These are phyloP conservation scores for Trichoderma gamsii DNA, from an alignment of 495 filamentous ascomycete species.

Conservation along the genomic window DNA sequence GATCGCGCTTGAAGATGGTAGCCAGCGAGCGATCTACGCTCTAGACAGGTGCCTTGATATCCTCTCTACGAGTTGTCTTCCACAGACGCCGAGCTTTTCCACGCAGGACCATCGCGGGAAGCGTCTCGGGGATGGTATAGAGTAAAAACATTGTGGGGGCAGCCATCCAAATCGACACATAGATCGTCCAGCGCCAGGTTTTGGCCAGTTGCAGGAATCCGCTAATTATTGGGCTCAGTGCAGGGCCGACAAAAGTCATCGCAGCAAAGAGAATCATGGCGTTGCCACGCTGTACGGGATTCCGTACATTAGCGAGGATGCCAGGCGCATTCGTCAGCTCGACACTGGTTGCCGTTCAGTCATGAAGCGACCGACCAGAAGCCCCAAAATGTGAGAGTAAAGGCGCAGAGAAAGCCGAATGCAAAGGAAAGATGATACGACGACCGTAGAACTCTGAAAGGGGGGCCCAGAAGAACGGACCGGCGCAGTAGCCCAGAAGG, in stretches of 20 bases:
- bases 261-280: slow-evolving; percentile 59
- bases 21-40: too few species aligned
- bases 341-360: slow-evolving; percentile 56
- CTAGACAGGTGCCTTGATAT: too few species aligned
- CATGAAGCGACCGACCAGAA: too few species aligned
- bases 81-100: too few species aligned
- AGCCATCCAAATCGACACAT: too few species aligned
- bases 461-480: slow-evolving; percentile 61
- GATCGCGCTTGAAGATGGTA: too few species aligned
- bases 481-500: slow-evolving; percentile 65
- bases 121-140: too few species aligned
- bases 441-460: slow-evolving; percentile 65
- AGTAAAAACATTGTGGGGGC: too few species aligned
- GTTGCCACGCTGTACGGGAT: slow-evolving; percentile 65
- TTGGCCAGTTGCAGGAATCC: slow-evolving; percentile 53
- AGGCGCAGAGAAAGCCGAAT: slow-evolving; percentile 39
- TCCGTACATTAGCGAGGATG: slow-evolving; percentile 71
- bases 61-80: too few species aligned
- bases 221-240: slow-evolving; percentile 48
- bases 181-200: slow-evolving; percentile 67
- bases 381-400: too few species aligned
- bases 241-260: slow-evolving; percentile 63
- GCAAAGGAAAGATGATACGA: slow-evolving; percentile 51
- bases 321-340: slow-evolving; percentile 67
- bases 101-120: too few species aligned